Percentiles rank a stretch among this genome's conserved stretches.
These are phyloP conservation scores for Mitragyna speciosa DNA, from an alignment of 257 asterid species.

Conservation along the genomic window DNA sequence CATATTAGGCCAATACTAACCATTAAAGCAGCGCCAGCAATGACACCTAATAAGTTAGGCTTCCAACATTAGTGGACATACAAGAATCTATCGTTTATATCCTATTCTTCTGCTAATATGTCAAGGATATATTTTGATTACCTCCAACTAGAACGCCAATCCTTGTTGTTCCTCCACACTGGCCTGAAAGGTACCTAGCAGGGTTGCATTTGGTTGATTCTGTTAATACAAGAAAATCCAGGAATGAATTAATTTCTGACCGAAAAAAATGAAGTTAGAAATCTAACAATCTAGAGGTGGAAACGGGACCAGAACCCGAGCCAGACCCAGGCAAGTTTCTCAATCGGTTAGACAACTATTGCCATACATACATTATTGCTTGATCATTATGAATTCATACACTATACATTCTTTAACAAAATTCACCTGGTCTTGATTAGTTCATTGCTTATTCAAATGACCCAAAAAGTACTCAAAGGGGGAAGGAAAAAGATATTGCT, in stretches of 20 bases:
- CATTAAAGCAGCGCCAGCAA: slow-evolving; percentile 67
- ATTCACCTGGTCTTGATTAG: neutral
- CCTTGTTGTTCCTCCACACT: slow-evolving; percentile 83
- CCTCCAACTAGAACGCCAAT: slow-evolving; percentile 74
- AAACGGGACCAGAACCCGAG: neutral
- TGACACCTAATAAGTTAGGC: slow-evolving; percentile 45
- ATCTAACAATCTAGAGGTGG: neutral
- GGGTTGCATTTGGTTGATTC: slow-evolving; percentile 61
- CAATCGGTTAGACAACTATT: neutral
- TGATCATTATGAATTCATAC: neutral
- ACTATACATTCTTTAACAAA: too few species aligned
- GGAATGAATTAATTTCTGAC: neutral
- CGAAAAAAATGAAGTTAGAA: neutral
- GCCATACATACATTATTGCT: neutral
- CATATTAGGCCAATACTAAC: slow-evolving; percentile 44
- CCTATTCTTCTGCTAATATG: neutral
- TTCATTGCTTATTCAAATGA: neutral
- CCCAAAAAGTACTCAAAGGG: neutral
- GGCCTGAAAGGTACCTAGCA: slow-evolving; percentile 65
- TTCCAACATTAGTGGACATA: neutral
- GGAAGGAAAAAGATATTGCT: neutral
- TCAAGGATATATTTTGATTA: slow-evolving; percentile 15
- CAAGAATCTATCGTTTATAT: neutral
- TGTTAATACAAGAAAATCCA: slow-evolving; percentile 25
- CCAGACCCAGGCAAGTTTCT: too few species aligned